A percentile compares a stretch with the other conserved stretches of the same genome.
Evolutionary conservation across 768 basidiomycete genomes (phyloP).

Genomic region (Imleria badia): DNA sequence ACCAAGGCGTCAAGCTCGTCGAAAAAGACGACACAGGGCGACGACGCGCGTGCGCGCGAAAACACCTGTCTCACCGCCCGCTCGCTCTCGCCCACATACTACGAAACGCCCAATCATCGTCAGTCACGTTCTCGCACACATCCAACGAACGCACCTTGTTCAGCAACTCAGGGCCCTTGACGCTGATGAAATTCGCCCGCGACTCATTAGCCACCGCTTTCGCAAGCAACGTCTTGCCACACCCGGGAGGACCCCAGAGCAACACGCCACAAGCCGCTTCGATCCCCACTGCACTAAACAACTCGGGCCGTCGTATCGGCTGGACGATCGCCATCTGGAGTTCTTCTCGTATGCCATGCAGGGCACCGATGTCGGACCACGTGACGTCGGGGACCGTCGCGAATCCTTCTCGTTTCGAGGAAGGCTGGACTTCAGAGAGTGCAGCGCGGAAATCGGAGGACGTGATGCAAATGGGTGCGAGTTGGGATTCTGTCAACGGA

Average conservation of each 20-base stretch:
- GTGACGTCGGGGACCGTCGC: conserved; percentile 95
- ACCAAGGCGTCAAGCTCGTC: conserved; percentile 94
- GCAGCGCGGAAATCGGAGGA: conserved; percentile 78
- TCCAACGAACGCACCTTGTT: conserved; percentile 71
- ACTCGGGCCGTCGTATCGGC: conserved; percentile 84
- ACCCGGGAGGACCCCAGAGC: conserved; percentile 98
- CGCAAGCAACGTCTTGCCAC: conserved; percentile 96
- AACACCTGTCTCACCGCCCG: conserved; percentile 94
- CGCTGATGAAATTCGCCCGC: conserved; percentile 94
- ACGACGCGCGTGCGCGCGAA: conserved; percentile 87
- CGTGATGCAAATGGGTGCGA: conserved; percentile 80
- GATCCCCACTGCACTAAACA: conserved; percentile 89
- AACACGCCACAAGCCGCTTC: conserved; percentile 90
- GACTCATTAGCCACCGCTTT: conserved; percentile 98
- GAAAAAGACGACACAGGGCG: conserved; percentile 94
- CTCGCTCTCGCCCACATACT: conserved; percentile 99
- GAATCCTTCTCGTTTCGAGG: conserved; percentile 96
- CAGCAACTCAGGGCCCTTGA: conserved; percentile 94
- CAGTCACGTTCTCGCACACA: background rate
- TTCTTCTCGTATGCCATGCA: conserved; percentile 84
- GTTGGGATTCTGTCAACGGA: conserved; percentile 74
- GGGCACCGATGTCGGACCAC: conserved; percentile 93
- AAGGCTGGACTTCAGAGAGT: conserved; percentile 89
- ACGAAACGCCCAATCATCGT: background rate
- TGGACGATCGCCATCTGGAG: conserved; percentile 98